Conservation (phyloP, 2,329 filamentous ascomycete species). For the Diaporthe nobilis region DNA sequence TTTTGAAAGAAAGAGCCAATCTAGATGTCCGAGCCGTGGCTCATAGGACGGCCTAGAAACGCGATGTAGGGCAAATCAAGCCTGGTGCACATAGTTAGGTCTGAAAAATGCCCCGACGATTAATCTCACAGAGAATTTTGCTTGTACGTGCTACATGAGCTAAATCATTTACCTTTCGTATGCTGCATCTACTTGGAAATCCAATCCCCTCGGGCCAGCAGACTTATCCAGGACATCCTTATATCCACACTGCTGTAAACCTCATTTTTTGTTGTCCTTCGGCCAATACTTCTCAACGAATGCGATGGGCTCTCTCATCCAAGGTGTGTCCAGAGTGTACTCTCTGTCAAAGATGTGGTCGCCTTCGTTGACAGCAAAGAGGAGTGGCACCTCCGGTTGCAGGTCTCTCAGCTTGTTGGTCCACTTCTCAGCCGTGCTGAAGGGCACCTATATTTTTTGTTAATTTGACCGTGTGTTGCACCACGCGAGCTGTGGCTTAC, state of each 20-base stretch:
- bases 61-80: neutral
- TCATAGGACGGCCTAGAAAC: neutral
- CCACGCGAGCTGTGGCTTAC: neutral
- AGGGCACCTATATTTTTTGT: neutral
- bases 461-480: neutral
- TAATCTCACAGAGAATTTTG: neutral
- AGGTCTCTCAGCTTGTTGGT: constrained; percentile 38
- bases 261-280: neutral
- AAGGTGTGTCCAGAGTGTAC: constrained; percentile 23
- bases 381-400: constrained; percentile 36
- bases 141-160: neutral
- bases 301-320: neutral
- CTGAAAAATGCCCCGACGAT: neutral
- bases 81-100: neutral
- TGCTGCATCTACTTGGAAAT: neutral
- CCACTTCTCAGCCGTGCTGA: neutral
- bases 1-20: neutral
- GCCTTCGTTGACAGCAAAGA: constrained; percentile 28
- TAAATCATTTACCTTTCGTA: neutral
- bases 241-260: neutral
- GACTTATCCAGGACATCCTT: neutral
- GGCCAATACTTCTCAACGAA: neutral
- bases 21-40: neutral
- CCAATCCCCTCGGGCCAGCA: neutral
- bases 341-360: constrained; percentile 39